A percentile compares a stretch with the other conserved stretches of the same genome.
These are phyloP conservation scores for Pseudogymnoascus sp. DNA, from an alignment of 2,329 filamentous ascomycete genomes.

Conservation along the genomic window DNA sequence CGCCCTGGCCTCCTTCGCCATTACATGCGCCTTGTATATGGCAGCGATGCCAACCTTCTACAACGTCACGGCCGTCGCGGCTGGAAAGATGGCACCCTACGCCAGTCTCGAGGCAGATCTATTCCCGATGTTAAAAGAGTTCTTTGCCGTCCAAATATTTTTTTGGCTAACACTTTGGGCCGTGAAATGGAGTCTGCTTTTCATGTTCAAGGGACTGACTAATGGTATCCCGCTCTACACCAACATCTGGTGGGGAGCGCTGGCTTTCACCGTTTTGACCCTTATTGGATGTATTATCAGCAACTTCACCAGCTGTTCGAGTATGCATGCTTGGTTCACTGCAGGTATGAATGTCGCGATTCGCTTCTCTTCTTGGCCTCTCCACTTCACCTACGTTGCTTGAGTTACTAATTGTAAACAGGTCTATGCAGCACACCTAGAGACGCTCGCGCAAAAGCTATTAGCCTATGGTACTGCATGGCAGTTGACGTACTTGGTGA, in stretches of 20 bases:
- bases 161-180: constrained; percentile 10
- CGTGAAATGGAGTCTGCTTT: constrained; percentile 9
- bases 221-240: background rate
- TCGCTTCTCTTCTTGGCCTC: background rate
- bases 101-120: constrained; percentile 27
- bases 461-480: constrained; percentile 16
- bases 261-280: constrained; percentile 21
- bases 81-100: constrained; percentile 23
- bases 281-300: constrained; percentile 31
- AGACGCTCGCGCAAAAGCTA: constrained; percentile 16
- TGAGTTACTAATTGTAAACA: background rate
- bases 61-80: constrained; percentile 23
- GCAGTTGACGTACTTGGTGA: constrained; percentile 17
- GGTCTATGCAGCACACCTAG: constrained; percentile 10
- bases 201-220: background rate
- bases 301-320: constrained; percentile 29
- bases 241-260: constrained; percentile 3
- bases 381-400: background rate
- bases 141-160: constrained; percentile 24
- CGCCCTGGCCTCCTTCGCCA: constrained; percentile 24
- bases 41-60: constrained; percentile 30
- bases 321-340: constrained; percentile 32
- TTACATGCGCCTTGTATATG: constrained; percentile 29
- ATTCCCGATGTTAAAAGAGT: constrained; percentile 29
- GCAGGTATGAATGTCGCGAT: constrained; percentile 5